Evolutionary conservation across 805 yeast genomes (phyloP), one percentile per base, ranked within the genome.

Genomic region (Phaffomyces thermotolerans): DNA sequence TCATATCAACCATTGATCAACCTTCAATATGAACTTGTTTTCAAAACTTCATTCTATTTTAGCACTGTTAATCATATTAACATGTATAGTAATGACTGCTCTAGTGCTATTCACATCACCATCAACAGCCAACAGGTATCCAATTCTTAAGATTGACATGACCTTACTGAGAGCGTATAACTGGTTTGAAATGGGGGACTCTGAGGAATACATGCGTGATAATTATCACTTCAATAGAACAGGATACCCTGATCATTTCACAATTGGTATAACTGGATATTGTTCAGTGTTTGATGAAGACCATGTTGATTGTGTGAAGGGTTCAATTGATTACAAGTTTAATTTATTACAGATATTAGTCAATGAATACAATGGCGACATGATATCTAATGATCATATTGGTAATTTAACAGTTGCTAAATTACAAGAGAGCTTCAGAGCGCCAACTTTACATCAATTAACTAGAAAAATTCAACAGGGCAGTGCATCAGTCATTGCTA

Each of bases 181-280:
- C 12, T 22, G 17, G 17, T 25, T 35, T 10, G 39, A 34, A 6
- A n/a, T 35, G n/a, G 43, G 43, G 9, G 43, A 40, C 17, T 17
- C 37, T 13, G 10, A 12, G 13, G 30, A 25, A 10, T 35, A 27
- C 22, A 34, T 40, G 34, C 4, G 3, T n/a, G 25, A 25, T 10
- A 36, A 36, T 29, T 36, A 41, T 25, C 10, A 20, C 12, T 32
- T 36, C 29, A 27, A 41, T 13, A 15, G 37, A 36, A 25, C 44
- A 3, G 44, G 44, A 20, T 32, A 29, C 17, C 44, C 44, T 8
- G 44, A 41, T 17, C 33, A 30, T 22, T 37, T 37, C 17, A 17
- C 27, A 8, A 37, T 42, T 12, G 44, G 40, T 7, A 13, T 42
- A 4, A 9, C 34, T 9, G 39, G 41, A 4, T 15, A 22, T 17